A percentile compares a stretch with the other conserved stretches of the same genome.
Evolutionary conservation across 345 rosid species (phyloP).

Genomic region (Excoecaria cochinchinensis): DNA sequence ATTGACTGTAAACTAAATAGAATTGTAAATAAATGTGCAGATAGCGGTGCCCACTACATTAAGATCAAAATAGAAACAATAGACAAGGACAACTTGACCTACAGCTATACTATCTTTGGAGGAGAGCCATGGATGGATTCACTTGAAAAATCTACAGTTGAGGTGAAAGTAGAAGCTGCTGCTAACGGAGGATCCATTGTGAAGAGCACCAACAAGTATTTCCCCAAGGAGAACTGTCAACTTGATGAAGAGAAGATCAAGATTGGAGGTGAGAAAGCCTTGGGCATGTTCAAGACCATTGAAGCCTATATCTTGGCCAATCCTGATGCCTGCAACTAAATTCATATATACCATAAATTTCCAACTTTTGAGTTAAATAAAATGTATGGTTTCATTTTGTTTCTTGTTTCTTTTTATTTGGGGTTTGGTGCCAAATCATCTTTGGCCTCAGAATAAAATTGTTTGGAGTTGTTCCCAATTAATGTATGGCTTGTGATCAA

Average conservation of each 20-base stretch:
- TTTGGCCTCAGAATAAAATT: too few species aligned
- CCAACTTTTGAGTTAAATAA: too few species aligned
- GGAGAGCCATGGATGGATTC: conserved; percentile 23
- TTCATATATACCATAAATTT: too few species aligned
- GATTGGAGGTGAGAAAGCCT: background rate
- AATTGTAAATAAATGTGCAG: conserved; percentile 13
- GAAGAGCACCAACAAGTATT: background rate
- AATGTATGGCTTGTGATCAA: too few species aligned
- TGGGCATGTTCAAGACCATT: background rate
- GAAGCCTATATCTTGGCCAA: conserved; percentile 3
- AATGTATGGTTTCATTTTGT: too few species aligned
- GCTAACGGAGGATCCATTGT: conserved; percentile 34
- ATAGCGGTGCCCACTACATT: conserved; percentile 18
- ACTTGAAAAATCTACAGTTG: conserved; percentile 31
- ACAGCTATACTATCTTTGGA: conserved; percentile 34
- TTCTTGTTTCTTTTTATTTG: too few species aligned
- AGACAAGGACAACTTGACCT: conserved; percentile 36
- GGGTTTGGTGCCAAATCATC: too few species aligned
- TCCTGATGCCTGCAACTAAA: background rate
- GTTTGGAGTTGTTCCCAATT: too few species aligned
- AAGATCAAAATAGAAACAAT: conserved; percentile 39
- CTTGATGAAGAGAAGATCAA: background rate
- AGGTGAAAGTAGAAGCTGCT: conserved; percentile 32
- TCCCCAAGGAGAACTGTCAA: background rate
- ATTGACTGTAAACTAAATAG: background rate